phyloP scores from a whole-genome alignment of 495 filamentous ascomycete genomes.

The Aspergillus ellipticus region DNA sequence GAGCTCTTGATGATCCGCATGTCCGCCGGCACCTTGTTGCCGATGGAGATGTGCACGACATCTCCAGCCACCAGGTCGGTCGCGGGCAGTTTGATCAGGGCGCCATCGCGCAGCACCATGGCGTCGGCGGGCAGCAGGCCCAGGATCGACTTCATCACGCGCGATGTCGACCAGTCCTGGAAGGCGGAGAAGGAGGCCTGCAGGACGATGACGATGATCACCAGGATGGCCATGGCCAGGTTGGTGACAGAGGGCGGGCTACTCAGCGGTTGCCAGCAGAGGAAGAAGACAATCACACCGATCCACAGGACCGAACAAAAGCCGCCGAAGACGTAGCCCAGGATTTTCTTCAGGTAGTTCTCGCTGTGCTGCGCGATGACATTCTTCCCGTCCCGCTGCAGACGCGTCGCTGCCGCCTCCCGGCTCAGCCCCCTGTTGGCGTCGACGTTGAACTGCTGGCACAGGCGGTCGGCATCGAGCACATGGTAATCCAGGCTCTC shows the following conservation, averaged over 20 bases:
- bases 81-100: constrained; percentile 43
- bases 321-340: constrained; percentile 69
- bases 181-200: constrained; percentile 69
- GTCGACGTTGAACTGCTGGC: constrained; percentile 33
- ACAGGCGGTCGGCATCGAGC: constrained; percentile 25
- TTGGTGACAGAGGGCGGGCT: constrained; percentile 63
- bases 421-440: constrained; percentile 25
- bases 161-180: constrained; percentile 62
- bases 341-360: constrained; percentile 50
- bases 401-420: constrained; percentile 34
- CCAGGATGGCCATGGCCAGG: constrained; percentile 63
- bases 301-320: constrained; percentile 69
- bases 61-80: constrained; percentile 67
- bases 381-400: constrained; percentile 59
- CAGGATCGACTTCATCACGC: constrained; percentile 63
- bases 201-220: constrained; percentile 62
- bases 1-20: constrained; percentile 62
- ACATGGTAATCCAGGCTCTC: constrained; percentile 38
- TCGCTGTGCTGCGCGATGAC: constrained; percentile 56
- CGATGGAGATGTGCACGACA: constrained; percentile 59
- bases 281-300: constrained; percentile 64
- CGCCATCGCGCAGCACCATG: constrained; percentile 56
- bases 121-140: constrained; percentile 65
- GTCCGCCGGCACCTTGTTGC: constrained; percentile 71
- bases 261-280: constrained; percentile 72